Evolutionary conservation across 148 eudicot species (phyloP), one percentile per base, ranked within the genome.

Genomic region (Camellia sinensis): DNA sequence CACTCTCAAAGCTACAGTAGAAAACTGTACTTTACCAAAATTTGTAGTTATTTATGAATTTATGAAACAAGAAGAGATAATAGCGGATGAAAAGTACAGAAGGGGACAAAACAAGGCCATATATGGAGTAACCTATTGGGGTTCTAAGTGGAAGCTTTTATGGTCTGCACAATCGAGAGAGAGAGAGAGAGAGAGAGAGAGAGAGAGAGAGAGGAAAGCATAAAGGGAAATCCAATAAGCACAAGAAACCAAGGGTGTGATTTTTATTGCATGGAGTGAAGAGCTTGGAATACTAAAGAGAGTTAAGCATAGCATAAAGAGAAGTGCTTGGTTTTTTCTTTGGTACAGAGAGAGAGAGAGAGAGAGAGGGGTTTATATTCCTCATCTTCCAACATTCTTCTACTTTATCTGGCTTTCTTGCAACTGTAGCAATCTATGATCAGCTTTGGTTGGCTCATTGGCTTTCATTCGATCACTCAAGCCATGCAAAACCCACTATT

Each of bases 151-250:
- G 76, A 53, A 81, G 48, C 76, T 81, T 77, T 70, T 62, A 76
- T 82, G 80, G 81, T 53, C 84, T 77, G 71, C 74, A 57, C 76
- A 83, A 80, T 13, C 53, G 46, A 77, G 72, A 68, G 72, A 68
- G 72, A 66, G 67, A n/a, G 74, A 78, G 60, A 77, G 84, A 67
- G 82, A 78, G 84, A 83, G 84, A n/a, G n/a, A n/a, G n/a, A 64
- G 41, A 76, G 74, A 78, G 60, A 77, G 84, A 67, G 82, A 78
- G 84, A 83, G 84, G 84, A 90, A 92, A 92, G 93, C 89, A 91
- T 87, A 92, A 92, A 90, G 93, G 88, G 61, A 78, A 83, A 77
- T 74, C 87, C 91, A 88, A 72, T 84, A 81, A 83, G 92, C 93
- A 85, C 89, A 90, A 86, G 88, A 81, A 87, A 87, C 87, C 91